Base-by-base conservation (phyloP, 768 basidiomycete genomes). In the Termitomyces bulborhizus region DNA sequence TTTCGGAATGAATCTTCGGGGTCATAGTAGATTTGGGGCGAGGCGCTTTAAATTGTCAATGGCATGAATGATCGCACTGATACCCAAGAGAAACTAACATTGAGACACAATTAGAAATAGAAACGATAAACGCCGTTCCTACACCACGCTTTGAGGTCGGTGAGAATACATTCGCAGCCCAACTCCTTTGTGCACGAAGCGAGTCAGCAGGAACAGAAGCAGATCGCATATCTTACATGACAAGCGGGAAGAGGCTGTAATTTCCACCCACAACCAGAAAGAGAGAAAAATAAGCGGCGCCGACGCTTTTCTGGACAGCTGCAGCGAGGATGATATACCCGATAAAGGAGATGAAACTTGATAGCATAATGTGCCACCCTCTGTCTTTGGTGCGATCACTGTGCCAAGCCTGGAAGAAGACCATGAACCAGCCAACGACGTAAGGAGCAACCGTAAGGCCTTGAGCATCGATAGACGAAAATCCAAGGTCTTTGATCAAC, bases 91-190 rank as follows among this genome's bases (percentile, higher is more conserved):
- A 15, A 11, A 63, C 77, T 54, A 50, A 81, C 80, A 81, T 82
- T 3, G 80, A 82, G 12, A 83, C 71, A 58, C 76, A 78, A 61
- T 81, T 83, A 18, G 80, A 80, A 44, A 83, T 76, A 1, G 81
- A 82, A 24, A 82, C 80, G 43, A 82, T 78, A 62, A 83, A 82
- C 3, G 80, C 80, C 1, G 81, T 82, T 4, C 81, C 81, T 49
- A 81, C 81, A 40, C 81, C 81, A 27, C 81, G 73, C 61, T 83
- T 83, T 1, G 79, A 80, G 7, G 81, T 83, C 11, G 81, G 81
- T 6, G 81, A 78, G 63, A 83, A 81, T 1, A 74, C 69, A 61
- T 82, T 82, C 5, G 80, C 78, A 15, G 80, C 81, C 81, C 81
- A 83, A 62, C 78, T 79, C 79, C 80, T 82, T 56, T 36, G 50